A percentile compares a stretch with the other conserved stretches of the same genome.
These are phyloP conservation scores for Achaetomiella virescens DNA, from an alignment of 495 filamentous ascomycete genomes.

Conservation along the genomic window DNA sequence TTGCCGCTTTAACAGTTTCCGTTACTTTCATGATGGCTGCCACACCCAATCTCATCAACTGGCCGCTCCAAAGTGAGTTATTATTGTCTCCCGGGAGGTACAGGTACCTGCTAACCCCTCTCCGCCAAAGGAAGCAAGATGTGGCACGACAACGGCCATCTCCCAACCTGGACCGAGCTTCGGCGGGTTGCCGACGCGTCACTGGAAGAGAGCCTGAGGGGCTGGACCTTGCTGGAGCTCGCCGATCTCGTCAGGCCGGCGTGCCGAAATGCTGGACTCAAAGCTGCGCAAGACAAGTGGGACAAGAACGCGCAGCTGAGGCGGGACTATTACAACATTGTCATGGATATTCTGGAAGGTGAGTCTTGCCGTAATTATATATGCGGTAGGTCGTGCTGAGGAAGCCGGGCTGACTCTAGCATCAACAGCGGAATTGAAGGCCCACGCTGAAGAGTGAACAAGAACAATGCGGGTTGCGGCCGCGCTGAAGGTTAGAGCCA, in stretches of 20 bases:
- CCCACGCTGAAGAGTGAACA: too few species aligned
- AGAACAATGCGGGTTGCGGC: too few species aligned
- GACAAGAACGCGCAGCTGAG: constrained; percentile 1
- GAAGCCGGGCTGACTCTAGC: too few species aligned
- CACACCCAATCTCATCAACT: neutral
- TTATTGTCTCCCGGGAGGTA: too few species aligned
- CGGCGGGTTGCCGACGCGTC: neutral
- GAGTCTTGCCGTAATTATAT: neutral
- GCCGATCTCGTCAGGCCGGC: neutral
- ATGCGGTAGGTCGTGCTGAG: too few species aligned
- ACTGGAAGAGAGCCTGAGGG: too few species aligned
- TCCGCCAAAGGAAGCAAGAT: neutral
- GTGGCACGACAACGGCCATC: neutral
- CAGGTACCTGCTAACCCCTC: too few species aligned
- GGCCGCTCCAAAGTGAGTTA: neutral
- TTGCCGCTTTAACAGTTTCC: neutral
- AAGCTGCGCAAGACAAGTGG: neutral
- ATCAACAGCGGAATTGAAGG: too few species aligned
- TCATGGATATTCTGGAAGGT: neutral
- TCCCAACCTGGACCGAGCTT: neutral
- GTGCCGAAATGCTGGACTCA: neutral
- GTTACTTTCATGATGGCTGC: too few species aligned
- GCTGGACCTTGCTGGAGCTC: neutral
- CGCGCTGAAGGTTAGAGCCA: too few species aligned
- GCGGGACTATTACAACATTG: neutral